Evolutionary conservation across 108 stramenopile species (phyloP), one percentile per base, ranked within the genome.

Genomic region (Epipyxis sp.): DNA sequence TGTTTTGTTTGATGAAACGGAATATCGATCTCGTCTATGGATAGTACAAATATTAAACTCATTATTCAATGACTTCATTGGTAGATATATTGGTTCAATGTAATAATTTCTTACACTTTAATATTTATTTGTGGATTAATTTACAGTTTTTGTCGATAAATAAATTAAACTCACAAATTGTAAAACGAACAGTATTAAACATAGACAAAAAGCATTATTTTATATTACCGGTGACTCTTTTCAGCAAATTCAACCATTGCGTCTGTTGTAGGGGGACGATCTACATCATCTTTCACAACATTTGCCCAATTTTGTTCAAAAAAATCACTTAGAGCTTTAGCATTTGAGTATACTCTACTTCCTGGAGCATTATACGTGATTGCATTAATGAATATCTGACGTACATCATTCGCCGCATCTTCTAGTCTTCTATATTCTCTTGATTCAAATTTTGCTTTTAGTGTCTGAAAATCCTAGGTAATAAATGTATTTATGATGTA

Each of bases 321-420:
- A 91, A 95, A 59, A 82, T 88, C 77, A 91, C 91, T 85, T 59
- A 50, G 74, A 82, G 50, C 59, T 32, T 80, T 79, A 57, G 94
- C 94, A 29, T 94, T 78, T 10, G 84, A 57, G 80, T 88, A 92
- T 81, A 94, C 92, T 78, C 34, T 65, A 32, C 61, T 65, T 3
- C 34, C 27, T 32, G 61, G 61, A 32, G 27, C 61, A 65, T 74
- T 74, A 32, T 74, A 74, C 10, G 71, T 74, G 41, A 74, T 74
- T 3, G 46, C 44, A 42, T 74, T 74, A 13, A 25, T 10, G 27
- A 46, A 74, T 6, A 74, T 74, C 44, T 43, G 34, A 6, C 71
- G 25, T 42, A 37, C 43, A 42, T 74, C 71, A 6, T 6, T 39
- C 34, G 71, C 71, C 13, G 35, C 32, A 6, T 74, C 71, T 6